Base-by-base conservation (phyloP, 148 eudicot species). In the Polygonum aviculare region DNA sequence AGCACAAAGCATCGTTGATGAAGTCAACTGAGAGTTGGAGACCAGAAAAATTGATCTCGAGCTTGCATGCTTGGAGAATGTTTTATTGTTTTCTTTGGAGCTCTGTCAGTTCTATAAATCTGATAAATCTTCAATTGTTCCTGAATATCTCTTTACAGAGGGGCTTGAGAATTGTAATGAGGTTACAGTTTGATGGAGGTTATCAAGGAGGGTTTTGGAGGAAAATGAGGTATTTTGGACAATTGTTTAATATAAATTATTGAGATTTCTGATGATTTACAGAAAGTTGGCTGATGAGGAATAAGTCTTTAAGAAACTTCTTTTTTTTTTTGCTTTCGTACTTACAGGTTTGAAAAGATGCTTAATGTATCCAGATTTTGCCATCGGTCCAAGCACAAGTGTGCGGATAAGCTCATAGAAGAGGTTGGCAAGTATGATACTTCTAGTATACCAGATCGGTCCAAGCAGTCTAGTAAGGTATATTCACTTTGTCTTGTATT, bases 341-440 rank as follows among this genome's bases (percentile, higher is more conserved):
- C 41, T 38, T 90, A 69, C 91, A 94, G 96, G 87, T 88, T 83
- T 79, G 85, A 78, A 74, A 79, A 81, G 75, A 74, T 80, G 39
- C 60, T 90, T 35, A 81, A 85, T 49, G 73, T 89, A 77, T 80
- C 93, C 19, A 85, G 81, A 62, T 75, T 86, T 48, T 86, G 85
- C 72, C 86, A 79, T 70, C 84, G 90, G 75, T 90, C 96, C 52
- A 92, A 92, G 86, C 94, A 89, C 81, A 88, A 84, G 82, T 79
- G 75, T 77, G 75, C 89, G 63, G 81, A 78, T 73, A 86, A 80
- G 83, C 79, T 85, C 72, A 79, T 92, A 76, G 85, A 82, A 78
- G 85, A 81, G 77, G 89, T 82, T 22, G 80, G 78, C 79, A 82
- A 75, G 39, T 79, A 79, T 85, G 89, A 81, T 16, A 74, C 78